Evolutionary conservation across 805 yeast species (phyloP), one percentile per base, ranked within the genome.

Genomic region (Myxozyma melibiosi): DNA sequence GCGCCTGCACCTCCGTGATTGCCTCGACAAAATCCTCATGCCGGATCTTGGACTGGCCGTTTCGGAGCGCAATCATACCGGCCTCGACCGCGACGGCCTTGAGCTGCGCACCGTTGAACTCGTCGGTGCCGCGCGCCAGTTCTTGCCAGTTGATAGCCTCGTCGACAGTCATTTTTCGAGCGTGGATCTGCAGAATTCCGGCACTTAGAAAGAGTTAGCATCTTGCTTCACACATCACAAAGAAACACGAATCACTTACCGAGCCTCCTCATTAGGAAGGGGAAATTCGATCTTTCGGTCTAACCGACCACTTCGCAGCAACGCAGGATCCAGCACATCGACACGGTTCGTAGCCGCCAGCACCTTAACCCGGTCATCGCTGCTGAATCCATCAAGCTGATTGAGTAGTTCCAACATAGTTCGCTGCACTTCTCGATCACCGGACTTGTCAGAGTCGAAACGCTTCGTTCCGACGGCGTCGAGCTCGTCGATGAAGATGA

Each of bases 71-170:
- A 75, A 94, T 94, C 99, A 94, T 94, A 70, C 99, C 99, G 5
- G 99, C 99, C 74, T 94, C 99, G 22, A 94, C 99, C 6, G 97
- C 91, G 41, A 94, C 99, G 1, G 99, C 99, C 77, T 94, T 94
- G 71, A 94, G 79, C 75, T 94, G 99, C 1, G 99, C 99, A 71
- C 99, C 99, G 70, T 94, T 94, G 74, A 94, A 94, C 75, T 94
- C 99, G 73, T 94, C 99, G 0, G 99, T 94, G 6, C 96, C 88
- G 71, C 99, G 83, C 3, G 99, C 98, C 71, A 94, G 82, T 77
- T 94, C 99, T 73, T 90, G 88, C 99, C 99, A 94, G 76, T 94
- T 94, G 63, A 94, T 90, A 38, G 88, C 84, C 58, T 83, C 86
- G 72, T 90, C 96, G 57, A 91, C 87, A 47, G 96, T 89, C 90